These are phyloP conservation scores for Apiospora sp. DNA, from an alignment of 2,329 filamentous ascomycete genomes.

Conservation along the genomic window DNA sequence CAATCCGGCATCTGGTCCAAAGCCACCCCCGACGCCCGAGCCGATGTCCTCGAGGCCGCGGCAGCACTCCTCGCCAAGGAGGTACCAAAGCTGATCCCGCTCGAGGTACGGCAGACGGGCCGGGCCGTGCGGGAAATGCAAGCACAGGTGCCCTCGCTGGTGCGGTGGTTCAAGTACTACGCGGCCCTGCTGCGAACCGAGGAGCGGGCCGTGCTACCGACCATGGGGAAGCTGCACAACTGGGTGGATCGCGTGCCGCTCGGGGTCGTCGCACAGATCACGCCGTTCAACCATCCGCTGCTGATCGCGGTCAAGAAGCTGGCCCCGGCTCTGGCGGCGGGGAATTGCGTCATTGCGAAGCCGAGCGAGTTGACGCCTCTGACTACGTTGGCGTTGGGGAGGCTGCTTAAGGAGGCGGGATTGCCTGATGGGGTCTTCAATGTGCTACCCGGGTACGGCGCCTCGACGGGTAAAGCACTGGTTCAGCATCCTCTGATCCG, in stretches of 20 bases:
- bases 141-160: conserved; percentile 71
- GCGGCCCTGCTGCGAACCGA: conserved; percentile 72
- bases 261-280: conserved; percentile 65
- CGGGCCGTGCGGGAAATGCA: conserved; percentile 74
- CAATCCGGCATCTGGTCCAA: conserved; percentile 63
- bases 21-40: conserved; percentile 63
- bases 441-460: conserved; percentile 64
- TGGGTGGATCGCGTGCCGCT: conserved; percentile 62
- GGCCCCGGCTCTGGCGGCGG: conserved; percentile 66
- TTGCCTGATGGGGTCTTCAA: conserved; percentile 75
- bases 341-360: conserved; percentile 68
- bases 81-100: conserved; percentile 63
- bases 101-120: conserved; percentile 74
- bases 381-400: conserved; percentile 65
- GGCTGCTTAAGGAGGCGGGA: conserved; percentile 70
- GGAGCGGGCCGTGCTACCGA: conserved; percentile 71
- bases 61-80: conserved; percentile 60
- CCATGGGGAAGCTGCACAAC: conserved; percentile 66
- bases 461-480: conserved; percentile 59
- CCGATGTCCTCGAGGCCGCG: conserved; percentile 67
- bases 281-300: conserved; percentile 66
- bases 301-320: conserved; percentile 68
- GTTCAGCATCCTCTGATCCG: conserved; percentile 60
- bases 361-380: conserved; percentile 70
- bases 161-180: conserved; percentile 77